Base-by-base conservation (phyloP, 2,329 filamentous ascomycete species). In the Fusarium veterinarium region DNA sequence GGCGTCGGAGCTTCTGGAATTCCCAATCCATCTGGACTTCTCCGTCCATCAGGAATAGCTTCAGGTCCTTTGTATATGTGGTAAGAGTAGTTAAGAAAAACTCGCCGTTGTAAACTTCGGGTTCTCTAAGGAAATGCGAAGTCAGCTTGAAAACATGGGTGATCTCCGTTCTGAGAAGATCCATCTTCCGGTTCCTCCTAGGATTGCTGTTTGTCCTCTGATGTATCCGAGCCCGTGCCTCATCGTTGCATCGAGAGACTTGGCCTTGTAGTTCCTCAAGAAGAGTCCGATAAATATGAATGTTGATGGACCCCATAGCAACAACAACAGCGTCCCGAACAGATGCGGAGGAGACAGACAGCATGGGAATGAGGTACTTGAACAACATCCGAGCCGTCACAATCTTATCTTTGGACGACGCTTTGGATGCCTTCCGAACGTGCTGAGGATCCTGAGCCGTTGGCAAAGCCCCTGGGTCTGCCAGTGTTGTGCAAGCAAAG, bases 131-230 rank as follows among this genome's bases (percentile, higher is more conserved):
- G 74, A 98, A 97, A 77, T 95, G 93, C 0, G 95, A 95, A 0
- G 95, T 98, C 40, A 98, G 86, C 79, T 97, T 95, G 82, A 98
- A 98, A 12, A 99, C 93, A 79, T 98, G 94, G 0, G 97, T 98
- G 57, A 98, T 95, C 80, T 98, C 96, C 1, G 95, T 98, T 59
- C 97, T 90, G 38, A 99, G 83, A 37, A 95, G 86, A 79, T 98
- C 96, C 73, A 94, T 96, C 78, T 92, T 93, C 60, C 92, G 90
- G 79, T 94, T 97, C 60, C 94, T 88, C 49, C 92, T 91, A 4
- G 95, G 92, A 73, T 91, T 94, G 81, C 95, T 98, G 52, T 92
- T 91, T 31, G 91, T 94, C 58, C 96, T 90, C 78, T 95, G 93
- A 80, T 98, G 96, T 64, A 97, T 91, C 37, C 95, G 90, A 41